These are phyloP conservation scores for Saturnispora besseyi DNA, from an alignment of 805 yeast species.

Conservation along the genomic window DNA sequence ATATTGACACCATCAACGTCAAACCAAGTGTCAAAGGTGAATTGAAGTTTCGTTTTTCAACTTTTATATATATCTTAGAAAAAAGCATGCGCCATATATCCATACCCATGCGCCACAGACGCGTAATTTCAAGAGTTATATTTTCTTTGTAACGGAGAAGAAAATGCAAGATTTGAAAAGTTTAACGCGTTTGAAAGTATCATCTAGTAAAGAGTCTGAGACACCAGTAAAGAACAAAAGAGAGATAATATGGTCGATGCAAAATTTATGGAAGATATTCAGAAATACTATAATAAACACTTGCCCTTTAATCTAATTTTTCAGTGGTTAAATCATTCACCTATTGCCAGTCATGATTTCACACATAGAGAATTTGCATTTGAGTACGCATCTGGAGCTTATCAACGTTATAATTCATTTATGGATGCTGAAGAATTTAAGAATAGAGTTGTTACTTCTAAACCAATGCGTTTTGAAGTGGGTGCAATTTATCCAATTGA, in stretches of 20 bases:
- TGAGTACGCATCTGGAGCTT: slow-evolving; percentile 80
- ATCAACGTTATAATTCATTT: slow-evolving; percentile 82
- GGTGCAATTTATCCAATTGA: slow-evolving; percentile 87
- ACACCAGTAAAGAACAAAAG: neutral
- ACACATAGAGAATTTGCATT: slow-evolving; percentile 89
- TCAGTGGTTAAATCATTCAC: slow-evolving; percentile 85
- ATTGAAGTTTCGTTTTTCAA: neutral
- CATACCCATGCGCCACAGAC: neutral
- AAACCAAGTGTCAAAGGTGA: neutral
- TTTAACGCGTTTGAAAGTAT: neutral
- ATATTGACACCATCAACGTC: neutral
- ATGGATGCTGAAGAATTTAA: slow-evolving; percentile 62
- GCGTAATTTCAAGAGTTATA: neutral
- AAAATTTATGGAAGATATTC: slow-evolving; percentile 41
- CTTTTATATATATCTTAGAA: neutral
- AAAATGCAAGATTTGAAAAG: too few species aligned
- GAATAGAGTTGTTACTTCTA: slow-evolving; percentile 58
- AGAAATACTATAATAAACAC: slow-evolving; percentile 55
- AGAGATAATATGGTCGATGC: slow-evolving; percentile 22
- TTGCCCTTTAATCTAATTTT: slow-evolving; percentile 75
- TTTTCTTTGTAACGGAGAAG: neutral
- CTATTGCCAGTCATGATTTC: slow-evolving; percentile 64
- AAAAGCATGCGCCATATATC: neutral
- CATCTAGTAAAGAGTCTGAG: neutral
- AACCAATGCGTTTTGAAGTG: slow-evolving; percentile 87